Conservation (phyloP, 108 stramenopile genomes). For the Fistulifera solaris region DNA sequence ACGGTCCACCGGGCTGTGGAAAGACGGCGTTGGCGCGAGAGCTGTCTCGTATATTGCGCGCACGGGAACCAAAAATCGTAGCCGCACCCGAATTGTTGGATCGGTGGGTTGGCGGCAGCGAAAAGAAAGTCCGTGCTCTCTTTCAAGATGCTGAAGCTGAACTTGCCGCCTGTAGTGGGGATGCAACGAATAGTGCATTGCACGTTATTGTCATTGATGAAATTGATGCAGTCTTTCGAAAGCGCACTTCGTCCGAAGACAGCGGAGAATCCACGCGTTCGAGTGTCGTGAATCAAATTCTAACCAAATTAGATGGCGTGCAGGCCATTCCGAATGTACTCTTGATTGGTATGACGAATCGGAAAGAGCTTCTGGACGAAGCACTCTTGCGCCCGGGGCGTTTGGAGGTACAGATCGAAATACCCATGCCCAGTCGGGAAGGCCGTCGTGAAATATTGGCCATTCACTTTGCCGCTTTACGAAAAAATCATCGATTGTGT, state of each 20-base stretch:
- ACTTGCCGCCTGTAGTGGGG: slow-evolving; percentile 49
- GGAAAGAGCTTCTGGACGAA: slow-evolving; percentile 86
- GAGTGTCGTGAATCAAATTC: slow-evolving; percentile 73
- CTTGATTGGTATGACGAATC: slow-evolving; percentile 93
- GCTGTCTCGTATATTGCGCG: slow-evolving; percentile 77
- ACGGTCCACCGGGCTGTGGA: slow-evolving; percentile 84
- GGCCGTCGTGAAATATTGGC: slow-evolving; percentile 64
- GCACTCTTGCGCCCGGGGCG: slow-evolving; percentile 90
- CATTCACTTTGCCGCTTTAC: slow-evolving; percentile 57
- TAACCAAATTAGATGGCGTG: slow-evolving; percentile 76
- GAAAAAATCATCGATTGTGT: slow-evolving; percentile 45
- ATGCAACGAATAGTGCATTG: slow-evolving; percentile 60
- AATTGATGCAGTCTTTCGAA: slow-evolving; percentile 90
- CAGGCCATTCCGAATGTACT: slow-evolving; percentile 72
- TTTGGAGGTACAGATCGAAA: slow-evolving; percentile 85
- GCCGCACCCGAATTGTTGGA: slow-evolving; percentile 92
- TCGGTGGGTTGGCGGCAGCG: slow-evolving; percentile 93
- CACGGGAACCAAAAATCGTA: slow-evolving; percentile 86
- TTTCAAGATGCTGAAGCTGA: slow-evolving; percentile 94
- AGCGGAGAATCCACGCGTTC: slow-evolving; percentile 55
- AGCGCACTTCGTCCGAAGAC: slow-evolving; percentile 59
- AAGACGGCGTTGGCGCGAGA: slow-evolving; percentile 91
- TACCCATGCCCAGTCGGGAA: slow-evolving; percentile 44
- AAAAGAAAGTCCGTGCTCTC: slow-evolving; percentile 84
- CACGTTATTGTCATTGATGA: slow-evolving; percentile 98